Evolutionary conservation across 768 basidiomycete species (phyloP).

Genomic region (Lactarius trivialis): DNA sequence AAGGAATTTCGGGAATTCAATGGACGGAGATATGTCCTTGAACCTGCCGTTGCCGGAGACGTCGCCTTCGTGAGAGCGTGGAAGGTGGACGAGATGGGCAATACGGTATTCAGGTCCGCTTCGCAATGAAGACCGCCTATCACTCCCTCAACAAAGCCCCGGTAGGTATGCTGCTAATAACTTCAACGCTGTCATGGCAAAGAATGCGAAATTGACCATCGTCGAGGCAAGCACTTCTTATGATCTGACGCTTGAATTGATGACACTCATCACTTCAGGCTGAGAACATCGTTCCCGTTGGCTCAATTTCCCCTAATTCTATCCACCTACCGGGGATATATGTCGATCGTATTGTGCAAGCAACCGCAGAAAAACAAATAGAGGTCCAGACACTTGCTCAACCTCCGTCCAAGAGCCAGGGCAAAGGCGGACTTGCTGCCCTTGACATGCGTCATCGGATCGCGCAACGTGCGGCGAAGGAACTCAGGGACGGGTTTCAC

Average conservation of each 20-base stretch:
- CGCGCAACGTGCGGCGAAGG: conserved; percentile 81
- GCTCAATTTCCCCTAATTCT: conserved; percentile 70
- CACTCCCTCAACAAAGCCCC: not conserved
- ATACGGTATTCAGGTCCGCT: conserved; percentile 78
- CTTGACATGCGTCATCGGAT: conserved; percentile 62
- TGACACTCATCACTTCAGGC: conserved; percentile 44
- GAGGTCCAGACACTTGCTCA: conserved; percentile 67
- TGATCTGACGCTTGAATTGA: not conserved
- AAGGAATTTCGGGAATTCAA: conserved; percentile 74
- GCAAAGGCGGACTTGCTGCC: conserved; percentile 41
- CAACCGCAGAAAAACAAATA: conserved; percentile 70
- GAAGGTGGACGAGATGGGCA: conserved; percentile 90
- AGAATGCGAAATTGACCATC: conserved; percentile 83
- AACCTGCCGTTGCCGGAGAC: conserved; percentile 72
- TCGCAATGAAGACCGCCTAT: not conserved
- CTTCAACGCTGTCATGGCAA: conserved; percentile 82
- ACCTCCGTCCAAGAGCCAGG: conserved; percentile 36
- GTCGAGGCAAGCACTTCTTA: conserved; percentile 53
- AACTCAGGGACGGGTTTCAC: conserved; percentile 81
- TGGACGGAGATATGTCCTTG: conserved; percentile 76
- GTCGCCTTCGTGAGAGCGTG: conserved; percentile 84
- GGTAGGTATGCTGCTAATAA: conserved; percentile 80
- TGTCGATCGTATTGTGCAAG: conserved; percentile 80
- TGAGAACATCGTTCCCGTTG: conserved; percentile 81
- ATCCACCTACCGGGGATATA: conserved; percentile 84